Percentiles rank a stretch among this genome's conserved stretches.
phyloP scores from a whole-genome alignment of 1,284 basidiomycete genomes.

The Moniliophthora roreri region DNA sequence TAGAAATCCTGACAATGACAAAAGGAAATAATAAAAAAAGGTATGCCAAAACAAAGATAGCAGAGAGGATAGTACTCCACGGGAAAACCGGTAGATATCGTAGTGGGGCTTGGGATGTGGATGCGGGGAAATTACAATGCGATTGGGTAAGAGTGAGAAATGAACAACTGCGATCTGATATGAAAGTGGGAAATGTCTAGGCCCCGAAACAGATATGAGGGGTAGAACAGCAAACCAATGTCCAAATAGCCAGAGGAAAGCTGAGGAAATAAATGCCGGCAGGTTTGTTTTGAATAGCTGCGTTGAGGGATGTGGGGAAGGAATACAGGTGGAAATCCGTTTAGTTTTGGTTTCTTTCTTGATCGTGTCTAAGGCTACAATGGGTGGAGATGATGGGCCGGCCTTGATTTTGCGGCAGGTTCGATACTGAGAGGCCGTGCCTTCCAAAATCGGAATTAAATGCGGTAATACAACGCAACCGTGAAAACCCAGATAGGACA shows the following conservation, averaged over 20 bases:
- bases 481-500: no score
- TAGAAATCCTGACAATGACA: not conserved
- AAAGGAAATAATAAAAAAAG: slow-evolving; percentile 1
- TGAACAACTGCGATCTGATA: not conserved
- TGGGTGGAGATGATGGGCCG: no score
- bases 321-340: no score
- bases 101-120: not conserved
- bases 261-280: no score
- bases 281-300: no score
- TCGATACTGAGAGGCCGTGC: no score
- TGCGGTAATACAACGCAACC: no score
- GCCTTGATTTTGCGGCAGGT: no score
- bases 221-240: not conserved
- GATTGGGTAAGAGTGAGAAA: not conserved
- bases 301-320: no score
- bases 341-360: no score
- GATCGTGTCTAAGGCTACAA: no score
- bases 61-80: not conserved
- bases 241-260: not conserved
- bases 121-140: not conserved
- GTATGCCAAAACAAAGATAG: not conserved
- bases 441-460: no score
- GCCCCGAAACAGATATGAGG: not conserved
- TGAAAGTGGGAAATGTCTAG: not conserved
- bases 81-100: not conserved